Evolutionary conservation across 768 basidiomycete genomes (phyloP).

Genomic region (Lactarius deliciosus): DNA sequence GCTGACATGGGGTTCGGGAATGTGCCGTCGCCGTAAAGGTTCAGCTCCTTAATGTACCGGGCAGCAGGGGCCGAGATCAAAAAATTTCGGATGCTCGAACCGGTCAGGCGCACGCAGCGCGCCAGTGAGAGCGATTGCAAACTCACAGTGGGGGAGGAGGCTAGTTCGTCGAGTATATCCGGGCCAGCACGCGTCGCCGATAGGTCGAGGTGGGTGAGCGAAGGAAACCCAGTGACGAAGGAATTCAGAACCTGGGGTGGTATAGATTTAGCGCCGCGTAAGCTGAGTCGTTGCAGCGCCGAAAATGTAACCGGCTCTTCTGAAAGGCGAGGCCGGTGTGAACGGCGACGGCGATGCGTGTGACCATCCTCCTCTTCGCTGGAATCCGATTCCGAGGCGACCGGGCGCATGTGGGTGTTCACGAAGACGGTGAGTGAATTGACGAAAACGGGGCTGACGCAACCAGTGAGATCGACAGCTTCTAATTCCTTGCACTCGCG

Average conservation of each 20-base stretch:
- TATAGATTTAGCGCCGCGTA: conserved; percentile 81
- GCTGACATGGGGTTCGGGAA: conserved; percentile 70
- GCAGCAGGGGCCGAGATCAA: conserved; percentile 68
- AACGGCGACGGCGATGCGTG: conserved; percentile 33
- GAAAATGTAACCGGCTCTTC: conserved; percentile 64
- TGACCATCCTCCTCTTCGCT: conserved; percentile 41
- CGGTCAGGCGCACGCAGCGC: conserved; percentile 81
- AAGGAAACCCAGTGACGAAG: conserved; percentile 80
- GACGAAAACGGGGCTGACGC: conserved; percentile 88
- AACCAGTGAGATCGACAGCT: conserved; percentile 92
- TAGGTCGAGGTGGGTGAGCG: conserved; percentile 51
- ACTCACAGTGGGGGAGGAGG: conserved; percentile 59
- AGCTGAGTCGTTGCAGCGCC: conserved; percentile 71
- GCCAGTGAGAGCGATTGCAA: conserved; percentile 81
- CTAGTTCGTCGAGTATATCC: conserved; percentile 69
- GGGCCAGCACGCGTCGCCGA: conserved; percentile 83
- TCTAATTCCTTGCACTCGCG: conserved; percentile 58
- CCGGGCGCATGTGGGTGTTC: conserved; percentile 54
- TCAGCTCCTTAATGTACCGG: conserved; percentile 66
- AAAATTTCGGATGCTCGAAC: conserved; percentile 73
- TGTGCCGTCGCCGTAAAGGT: conserved; percentile 86
- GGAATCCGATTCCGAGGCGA: conserved; percentile 45
- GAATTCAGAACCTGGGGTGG: conserved; percentile 63
- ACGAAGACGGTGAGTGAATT: conserved; percentile 85
- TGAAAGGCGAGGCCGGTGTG: conserved; percentile 38